A percentile compares a stretch with the other conserved stretches of the same genome.
Evolutionary conservation across 1,284 basidiomycete genomes (phyloP).

Genomic region (Trichosporon faecale): DNA sequence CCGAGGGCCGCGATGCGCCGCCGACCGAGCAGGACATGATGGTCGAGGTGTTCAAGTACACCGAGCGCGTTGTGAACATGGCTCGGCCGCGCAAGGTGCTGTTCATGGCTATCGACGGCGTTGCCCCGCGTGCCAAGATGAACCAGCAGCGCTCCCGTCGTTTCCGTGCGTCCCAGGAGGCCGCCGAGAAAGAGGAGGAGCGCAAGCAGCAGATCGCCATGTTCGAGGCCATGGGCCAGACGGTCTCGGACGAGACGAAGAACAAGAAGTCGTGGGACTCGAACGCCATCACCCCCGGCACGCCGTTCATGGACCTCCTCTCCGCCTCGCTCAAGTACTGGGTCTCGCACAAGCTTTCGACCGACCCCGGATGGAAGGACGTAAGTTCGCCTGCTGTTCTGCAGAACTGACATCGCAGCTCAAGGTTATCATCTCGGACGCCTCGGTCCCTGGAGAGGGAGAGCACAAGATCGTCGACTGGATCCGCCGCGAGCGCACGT

Average conservation of each 20-base stretch:
- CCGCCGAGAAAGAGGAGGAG: conserved; percentile 86
- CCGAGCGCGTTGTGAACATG: conserved; percentile 97
- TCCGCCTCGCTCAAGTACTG: conserved; percentile 89
- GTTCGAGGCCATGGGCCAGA: conserved; percentile 94
- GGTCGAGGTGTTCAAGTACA: conserved; percentile 95
- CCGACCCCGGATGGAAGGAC: conserved; percentile 92
- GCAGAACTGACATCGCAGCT: conserved; percentile 57
- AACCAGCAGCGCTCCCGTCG: conserved; percentile 96
- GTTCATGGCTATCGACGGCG: conserved; percentile 99
- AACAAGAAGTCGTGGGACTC: conserved; percentile 91
- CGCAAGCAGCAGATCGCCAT: conserved; percentile 73
- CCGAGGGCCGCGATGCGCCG: conserved; percentile 90
- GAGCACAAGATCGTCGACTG: conserved; percentile 99
- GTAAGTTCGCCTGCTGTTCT: conserved; percentile 53
- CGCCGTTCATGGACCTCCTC: conserved; percentile 95
- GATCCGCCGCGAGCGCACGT: conserved; percentile 83
- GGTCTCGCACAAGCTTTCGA: conserved; percentile 93
- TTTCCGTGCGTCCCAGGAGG: conserved; percentile 92
- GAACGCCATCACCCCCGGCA: conserved; percentile 95
- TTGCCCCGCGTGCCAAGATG: conserved; percentile 98
- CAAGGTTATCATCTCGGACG: conserved; percentile 95
- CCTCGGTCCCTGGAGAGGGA: conserved; percentile 95
- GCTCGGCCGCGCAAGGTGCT: conserved; percentile 87
- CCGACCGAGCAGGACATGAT: conserved; percentile 99
- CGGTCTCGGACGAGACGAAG: conserved; percentile 76